Conservation (phyloP, 208 protist genomes). For the Crithidia acanthocephali region DNA sequence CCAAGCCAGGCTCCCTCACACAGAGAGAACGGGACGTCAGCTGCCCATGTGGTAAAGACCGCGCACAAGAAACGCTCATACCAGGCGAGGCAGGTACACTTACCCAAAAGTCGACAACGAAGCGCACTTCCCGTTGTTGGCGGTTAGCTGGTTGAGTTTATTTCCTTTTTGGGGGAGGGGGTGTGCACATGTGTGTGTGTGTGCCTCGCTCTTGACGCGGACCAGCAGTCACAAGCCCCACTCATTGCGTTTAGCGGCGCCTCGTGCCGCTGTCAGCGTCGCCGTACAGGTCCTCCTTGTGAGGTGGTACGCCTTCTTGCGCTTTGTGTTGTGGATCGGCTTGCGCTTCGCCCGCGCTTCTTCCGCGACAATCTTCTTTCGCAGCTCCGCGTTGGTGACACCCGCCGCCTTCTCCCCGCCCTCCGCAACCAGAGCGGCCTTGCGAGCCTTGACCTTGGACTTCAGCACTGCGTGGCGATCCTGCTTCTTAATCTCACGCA, state of each 20-base stretch:
- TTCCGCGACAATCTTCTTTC: slow-evolving; percentile 44
- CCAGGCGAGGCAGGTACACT: too few species aligned
- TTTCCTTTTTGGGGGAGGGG: neutral
- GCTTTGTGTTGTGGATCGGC: slow-evolving; percentile 70
- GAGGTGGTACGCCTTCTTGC: slow-evolving; percentile 86
- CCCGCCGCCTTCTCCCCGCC: slow-evolving; percentile 26
- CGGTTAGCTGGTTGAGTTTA: too few species aligned
- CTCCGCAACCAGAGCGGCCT: slow-evolving; percentile 17
- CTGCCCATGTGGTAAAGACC: too few species aligned
- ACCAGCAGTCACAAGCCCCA: too few species aligned
- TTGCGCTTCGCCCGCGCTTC: slow-evolving; percentile 45
- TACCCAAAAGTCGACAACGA: too few species aligned
- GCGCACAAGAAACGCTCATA: too few species aligned
- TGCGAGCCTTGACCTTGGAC: slow-evolving; percentile 36
- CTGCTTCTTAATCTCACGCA: slow-evolving; percentile 52
- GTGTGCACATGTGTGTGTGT: too few species aligned
- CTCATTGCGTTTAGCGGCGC: too few species aligned
- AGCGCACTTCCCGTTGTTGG: too few species aligned
- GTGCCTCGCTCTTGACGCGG: too few species aligned
- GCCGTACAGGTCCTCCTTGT: slow-evolving; percentile 77
- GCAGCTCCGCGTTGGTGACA: slow-evolving; percentile 25
- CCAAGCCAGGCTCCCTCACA: too few species aligned
- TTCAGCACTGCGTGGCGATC: slow-evolving; percentile 21
- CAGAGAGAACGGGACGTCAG: too few species aligned
- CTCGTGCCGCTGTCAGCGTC: slow-evolving; percentile 39